Evolutionary conservation across 2,329 filamentous ascomycete genomes (phyloP).

Genomic region (Monosporascus cannonballus): DNA sequence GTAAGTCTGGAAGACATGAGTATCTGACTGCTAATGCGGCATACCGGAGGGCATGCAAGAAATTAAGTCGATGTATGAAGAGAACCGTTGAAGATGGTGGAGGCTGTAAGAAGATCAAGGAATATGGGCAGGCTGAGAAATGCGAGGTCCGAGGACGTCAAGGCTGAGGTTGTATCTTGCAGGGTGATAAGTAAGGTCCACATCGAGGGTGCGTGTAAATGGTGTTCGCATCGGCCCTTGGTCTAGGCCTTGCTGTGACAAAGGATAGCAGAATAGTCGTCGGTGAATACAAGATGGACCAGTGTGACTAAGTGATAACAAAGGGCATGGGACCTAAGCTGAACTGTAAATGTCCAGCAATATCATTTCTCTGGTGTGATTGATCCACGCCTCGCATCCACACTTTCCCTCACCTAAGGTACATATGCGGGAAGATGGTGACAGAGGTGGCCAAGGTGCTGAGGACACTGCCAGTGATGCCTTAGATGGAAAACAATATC

Average conservation of each 20-base stretch:
- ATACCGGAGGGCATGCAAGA: slow-evolving; percentile 9
- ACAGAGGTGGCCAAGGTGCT: background rate
- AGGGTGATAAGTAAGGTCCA: background rate
- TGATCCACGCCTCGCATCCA: background rate
- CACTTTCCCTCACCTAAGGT: background rate
- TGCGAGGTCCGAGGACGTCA: background rate
- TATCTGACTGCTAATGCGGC: slow-evolving; percentile 28
- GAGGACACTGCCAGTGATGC: background rate
- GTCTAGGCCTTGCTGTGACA: background rate
- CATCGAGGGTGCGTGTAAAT: background rate
- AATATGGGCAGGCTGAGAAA: background rate
- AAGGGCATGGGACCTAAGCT: background rate
- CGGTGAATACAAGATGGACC: background rate
- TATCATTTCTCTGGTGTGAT: background rate
- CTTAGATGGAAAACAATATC: background rate
- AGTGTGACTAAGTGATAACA: background rate
- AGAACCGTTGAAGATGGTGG: background rate
- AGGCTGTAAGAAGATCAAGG: background rate
- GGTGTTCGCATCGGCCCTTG: no score
- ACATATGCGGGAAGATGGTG: background rate
- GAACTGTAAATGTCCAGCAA: background rate
- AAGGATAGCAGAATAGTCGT: background rate
- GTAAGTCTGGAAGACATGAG: slow-evolving; percentile 97
- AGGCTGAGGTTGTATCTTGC: background rate
- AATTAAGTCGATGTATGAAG: slow-evolving; percentile 8